A percentile compares a stretch with the other conserved stretches of the same genome.
These are phyloP conservation scores for Diutina catenulata DNA, from an alignment of 1,139 yeast genomes.

Conservation along the genomic window DNA sequence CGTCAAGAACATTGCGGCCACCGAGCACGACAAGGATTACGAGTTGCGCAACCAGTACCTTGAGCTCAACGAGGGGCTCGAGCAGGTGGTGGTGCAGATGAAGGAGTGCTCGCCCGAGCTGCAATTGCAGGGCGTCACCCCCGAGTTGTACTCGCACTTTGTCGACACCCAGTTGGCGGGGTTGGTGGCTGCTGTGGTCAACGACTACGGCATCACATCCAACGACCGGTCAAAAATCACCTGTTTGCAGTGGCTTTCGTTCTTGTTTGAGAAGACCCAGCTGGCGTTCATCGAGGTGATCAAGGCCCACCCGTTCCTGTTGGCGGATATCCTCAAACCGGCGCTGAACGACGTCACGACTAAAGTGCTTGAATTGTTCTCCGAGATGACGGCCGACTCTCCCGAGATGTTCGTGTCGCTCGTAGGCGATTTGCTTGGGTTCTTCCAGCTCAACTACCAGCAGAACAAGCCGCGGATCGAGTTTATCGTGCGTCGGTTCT, in stretches of 20 bases:
- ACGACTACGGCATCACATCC: constrained; percentile 24
- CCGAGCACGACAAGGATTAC: constrained; percentile 27
- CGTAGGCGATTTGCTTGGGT: constrained; percentile 55
- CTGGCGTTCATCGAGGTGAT: constrained; percentile 40
- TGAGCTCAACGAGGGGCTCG: constrained; percentile 24
- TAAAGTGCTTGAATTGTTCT: constrained; percentile 62
- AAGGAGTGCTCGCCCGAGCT: constrained; percentile 12
- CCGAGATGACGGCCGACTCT: constrained; percentile 72
- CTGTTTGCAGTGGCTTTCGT: constrained; percentile 82
- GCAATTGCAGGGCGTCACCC: constrained; percentile 21
- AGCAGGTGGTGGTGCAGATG: constrained; percentile 21
- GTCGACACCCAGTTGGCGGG: constrained; percentile 25
- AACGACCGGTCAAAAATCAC: constrained; percentile 78
- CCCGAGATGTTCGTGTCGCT: constrained; percentile 71
- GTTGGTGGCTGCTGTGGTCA: constrained; percentile 24
- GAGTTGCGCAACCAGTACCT: constrained; percentile 28
- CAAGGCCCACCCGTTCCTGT: not conserved
- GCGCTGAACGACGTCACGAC: constrained; percentile 52
- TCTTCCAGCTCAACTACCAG: constrained; percentile 41
- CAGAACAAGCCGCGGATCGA: constrained; percentile 38
- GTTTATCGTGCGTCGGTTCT: constrained; percentile 72
- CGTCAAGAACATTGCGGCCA: constrained; percentile 24
- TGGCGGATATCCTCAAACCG: not conserved
- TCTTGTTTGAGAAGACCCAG: constrained; percentile 69
- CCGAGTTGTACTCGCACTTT: constrained; percentile 30